Base-by-base conservation (phyloP, 2,329 filamentous ascomycete species). In the Scytalidium lignicola region DNA sequence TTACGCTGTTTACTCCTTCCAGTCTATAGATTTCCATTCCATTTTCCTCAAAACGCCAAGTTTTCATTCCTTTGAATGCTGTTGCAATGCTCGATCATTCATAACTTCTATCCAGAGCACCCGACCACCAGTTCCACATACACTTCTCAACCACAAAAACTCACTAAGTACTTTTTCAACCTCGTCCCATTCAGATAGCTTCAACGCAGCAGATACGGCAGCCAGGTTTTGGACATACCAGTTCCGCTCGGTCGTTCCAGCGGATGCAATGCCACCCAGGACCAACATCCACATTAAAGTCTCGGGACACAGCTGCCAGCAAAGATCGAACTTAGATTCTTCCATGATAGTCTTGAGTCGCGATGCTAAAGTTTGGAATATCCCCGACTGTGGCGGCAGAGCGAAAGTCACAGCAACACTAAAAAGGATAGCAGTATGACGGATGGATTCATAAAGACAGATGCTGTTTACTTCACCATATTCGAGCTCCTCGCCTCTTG, bases 381-480 rank as follows among this genome's bases (percentile, higher is more conserved):
- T 42, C 4, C 32, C 32, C 32, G 32, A 37, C 6, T 37, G 32
- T 17, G 41, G 18, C 3, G 47, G 47, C 12, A 49, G 29, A 20
- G 48, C 44, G 26, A 53, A 53, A 12, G 47, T 53, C 2, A 52
- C 50, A 4, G 50, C 50, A 5, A 37, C 44, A 28, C 50, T 53
- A 40, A 47, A 53, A 5, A 53, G 44, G 21, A 53, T 22, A 6
- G 43, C 46, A 8, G 48, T 43, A n/a, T 43, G 46, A 15, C 48
- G 47, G 22, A 53, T 48, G 19, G 51, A 41, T 8, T 53, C 51
- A 20, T 53, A 53, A 19, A 50, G 21, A 15, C 23, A 40, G 5
- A 28, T 23, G 26, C 47, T 50, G 8, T n/a, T 39, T 13, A 53
- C 45, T 43, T 53, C 48, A 15, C 40, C 47, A n/a, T 41, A 32